Evolutionary conservation across 2,329 filamentous ascomycete genomes (phyloP), one percentile per base, ranked within the genome.

Genomic region (Botryotinia narcissicola): DNA sequence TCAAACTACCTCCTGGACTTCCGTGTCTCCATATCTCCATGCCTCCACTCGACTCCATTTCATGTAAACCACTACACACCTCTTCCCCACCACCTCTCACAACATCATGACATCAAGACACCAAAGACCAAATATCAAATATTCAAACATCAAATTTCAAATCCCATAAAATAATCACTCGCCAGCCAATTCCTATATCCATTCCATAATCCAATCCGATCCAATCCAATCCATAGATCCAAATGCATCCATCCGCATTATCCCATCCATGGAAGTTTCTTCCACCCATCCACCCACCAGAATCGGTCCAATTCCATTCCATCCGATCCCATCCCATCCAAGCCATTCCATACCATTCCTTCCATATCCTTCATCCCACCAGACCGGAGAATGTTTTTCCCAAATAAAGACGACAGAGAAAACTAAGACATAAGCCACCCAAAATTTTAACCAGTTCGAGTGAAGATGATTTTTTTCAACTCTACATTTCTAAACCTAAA

Each of bases 231-330:
- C 61, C 37, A 46, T 54, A 54, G 51, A 29, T 64, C 40, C 37
- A 42, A 22, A 46, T 46, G 44, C 44, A 51, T 54, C 32, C 46
- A 69, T 69, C 22, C 25, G 32, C 66, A 69, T 69, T 69, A 57
- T 32, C 22, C 46, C 66, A 40, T 25, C 66, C n/a, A 16, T 57
- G 63, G 29, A 48, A 66, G 14, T 25, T 25, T 10, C 7, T n/a
- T 62, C 25, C 60, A 42, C 22, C 63, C 63, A 35, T n/a, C 35
- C 48, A 48, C 29, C 66, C 32, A 42, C 35, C 35, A 14, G 25
- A 48, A 54, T 54, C 12, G 12, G 6, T 54, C n/a, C 51, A 29
- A 54, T 66, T 48, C 40, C n/a, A 29, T 66, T 35, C 62, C 62
- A 22, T 66, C n/a, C 63, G 3, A 4, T 64, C 37, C 64, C 9